phyloP scores from a whole-genome alignment of 768 basidiomycete genomes.

The Mycena leptocephala region DNA sequence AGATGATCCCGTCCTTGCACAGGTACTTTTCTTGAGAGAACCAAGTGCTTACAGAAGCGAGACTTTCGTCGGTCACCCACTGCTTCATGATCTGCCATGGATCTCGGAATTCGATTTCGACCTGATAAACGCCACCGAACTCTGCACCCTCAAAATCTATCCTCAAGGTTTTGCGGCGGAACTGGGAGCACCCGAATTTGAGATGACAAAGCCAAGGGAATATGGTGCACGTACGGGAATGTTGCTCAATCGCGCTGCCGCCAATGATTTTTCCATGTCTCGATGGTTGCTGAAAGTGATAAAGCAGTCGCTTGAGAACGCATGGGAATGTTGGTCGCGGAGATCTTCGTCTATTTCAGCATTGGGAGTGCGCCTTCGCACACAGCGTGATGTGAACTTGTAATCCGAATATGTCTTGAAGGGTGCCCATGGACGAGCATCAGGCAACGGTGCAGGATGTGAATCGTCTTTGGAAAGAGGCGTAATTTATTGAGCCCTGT shows the following conservation, averaged over 20 bases:
- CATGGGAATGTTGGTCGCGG: not conserved
- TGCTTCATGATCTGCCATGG: conserved; percentile 37
- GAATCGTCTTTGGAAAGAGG: not conserved
- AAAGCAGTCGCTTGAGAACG: not conserved
- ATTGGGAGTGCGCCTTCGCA: conserved; percentile 16
- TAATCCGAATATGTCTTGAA: conserved; percentile 15
- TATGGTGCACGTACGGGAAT: conserved; percentile 8
- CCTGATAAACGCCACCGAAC: conserved; percentile 20
- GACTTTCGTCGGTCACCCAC: conserved; percentile 25
- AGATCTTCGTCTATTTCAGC: conserved; percentile 26
- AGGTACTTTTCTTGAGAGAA: conserved; percentile 30
- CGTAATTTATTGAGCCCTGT: not conserved
- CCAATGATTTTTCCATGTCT: conserved; percentile 27
- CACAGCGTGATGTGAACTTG: conserved; percentile 13
- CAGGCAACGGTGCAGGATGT: not conserved
- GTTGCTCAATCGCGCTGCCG: conserved; percentile 15
- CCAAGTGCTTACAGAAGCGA: conserved; percentile 27
- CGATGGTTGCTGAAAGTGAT: conserved; percentile 18
- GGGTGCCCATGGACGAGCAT: conserved; percentile 18
- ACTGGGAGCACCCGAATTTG: conserved; percentile 20
- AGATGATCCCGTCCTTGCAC: conserved; percentile 16
- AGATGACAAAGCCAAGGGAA: not conserved
- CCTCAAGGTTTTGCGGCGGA: conserved; percentile 1
- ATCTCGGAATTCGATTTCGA: conserved; percentile 35
- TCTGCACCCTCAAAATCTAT: conserved; percentile 13